Conservation (phyloP, 176 grass and related monocot genomes). For the Bromus sterilis region DNA sequence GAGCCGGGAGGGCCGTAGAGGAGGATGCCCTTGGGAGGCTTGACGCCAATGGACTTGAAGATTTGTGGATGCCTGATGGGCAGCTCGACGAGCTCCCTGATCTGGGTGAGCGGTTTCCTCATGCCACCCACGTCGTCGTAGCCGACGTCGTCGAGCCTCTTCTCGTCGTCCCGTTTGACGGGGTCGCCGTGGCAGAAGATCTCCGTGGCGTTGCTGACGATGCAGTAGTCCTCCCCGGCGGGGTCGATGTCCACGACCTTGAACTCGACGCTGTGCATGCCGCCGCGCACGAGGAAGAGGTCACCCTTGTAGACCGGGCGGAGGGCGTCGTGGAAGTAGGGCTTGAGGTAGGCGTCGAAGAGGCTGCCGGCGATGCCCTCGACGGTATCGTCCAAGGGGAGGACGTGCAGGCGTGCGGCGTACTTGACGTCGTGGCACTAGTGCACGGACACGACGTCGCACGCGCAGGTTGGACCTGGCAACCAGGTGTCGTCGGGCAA, state of each 20-base stretch:
- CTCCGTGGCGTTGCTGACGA: conserved; percentile 27
- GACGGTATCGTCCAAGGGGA: no score
- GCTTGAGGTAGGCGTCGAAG: conserved; percentile 52
- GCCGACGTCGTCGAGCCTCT: conserved; percentile 44
- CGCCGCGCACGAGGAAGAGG: conserved; percentile 52
- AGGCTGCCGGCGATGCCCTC: conserved; percentile 32
- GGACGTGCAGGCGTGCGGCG: no score
- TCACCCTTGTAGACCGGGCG: conserved; percentile 50
- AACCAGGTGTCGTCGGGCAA: conserved; percentile 29
- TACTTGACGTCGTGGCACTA: background rate
- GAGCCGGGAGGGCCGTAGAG: conserved; percentile 45
- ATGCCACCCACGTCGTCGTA: conserved; percentile 63
- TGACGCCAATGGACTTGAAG: conserved; percentile 58
- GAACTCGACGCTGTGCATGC: conserved; percentile 54
- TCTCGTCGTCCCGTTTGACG: conserved; percentile 48
- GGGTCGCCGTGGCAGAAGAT: conserved; percentile 53
- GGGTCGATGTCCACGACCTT: conserved; percentile 46
- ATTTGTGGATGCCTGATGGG: conserved; percentile 49
- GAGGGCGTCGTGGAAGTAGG: conserved; percentile 44
- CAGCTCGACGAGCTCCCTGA: conserved; percentile 54
- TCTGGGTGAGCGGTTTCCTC: conserved; percentile 48
- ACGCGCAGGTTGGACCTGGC: background rate
- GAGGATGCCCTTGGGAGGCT: conserved; percentile 55
- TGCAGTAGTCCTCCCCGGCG: conserved; percentile 24
- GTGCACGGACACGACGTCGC: conserved; percentile 56